A percentile compares a stretch with the other conserved stretches of the same genome.
phyloP scores from a whole-genome alignment of 2,329 filamentous ascomycete genomes.

The Fusarium staphyleae region DNA sequence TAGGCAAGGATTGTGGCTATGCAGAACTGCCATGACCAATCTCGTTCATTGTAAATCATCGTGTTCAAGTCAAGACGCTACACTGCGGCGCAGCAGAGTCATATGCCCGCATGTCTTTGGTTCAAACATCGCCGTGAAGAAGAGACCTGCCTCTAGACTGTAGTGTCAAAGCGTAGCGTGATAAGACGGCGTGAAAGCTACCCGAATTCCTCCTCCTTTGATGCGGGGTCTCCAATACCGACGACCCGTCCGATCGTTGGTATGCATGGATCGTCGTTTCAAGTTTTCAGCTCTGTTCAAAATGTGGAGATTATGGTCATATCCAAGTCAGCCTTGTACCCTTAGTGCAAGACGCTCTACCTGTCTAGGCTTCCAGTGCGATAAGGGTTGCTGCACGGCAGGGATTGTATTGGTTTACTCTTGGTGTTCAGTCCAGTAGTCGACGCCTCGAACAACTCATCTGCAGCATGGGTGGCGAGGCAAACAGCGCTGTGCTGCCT shows the following conservation, averaged over 20 bases:
- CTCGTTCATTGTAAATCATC: no score
- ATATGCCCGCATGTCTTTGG: no score
- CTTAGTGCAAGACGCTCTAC: not conserved
- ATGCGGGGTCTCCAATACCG: slow-evolving; percentile 1
- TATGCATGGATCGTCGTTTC: not conserved
- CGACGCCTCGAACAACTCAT: not conserved
- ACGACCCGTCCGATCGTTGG: slow-evolving; percentile 4
- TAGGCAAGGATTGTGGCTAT: not conserved
- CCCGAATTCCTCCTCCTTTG: not conserved
- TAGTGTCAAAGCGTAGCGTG: not conserved
- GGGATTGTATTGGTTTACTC: not conserved
- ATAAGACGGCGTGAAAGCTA: slow-evolving; percentile 3
- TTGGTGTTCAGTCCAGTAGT: not conserved
- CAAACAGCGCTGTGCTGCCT: slow-evolving; percentile 14
- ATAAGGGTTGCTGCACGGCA: not conserved
- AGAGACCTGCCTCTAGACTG: not conserved
- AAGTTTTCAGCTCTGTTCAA: slow-evolving; percentile 13
- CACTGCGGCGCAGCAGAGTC: not conserved
- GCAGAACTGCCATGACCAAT: not conserved
- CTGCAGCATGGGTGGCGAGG: not conserved
- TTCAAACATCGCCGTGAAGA: no score
- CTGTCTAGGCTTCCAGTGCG: slow-evolving; percentile 1
- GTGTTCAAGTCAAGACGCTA: not conserved
- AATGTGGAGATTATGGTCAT: slow-evolving; percentile 1
- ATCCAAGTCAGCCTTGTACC: slow-evolving; percentile 16